Evolutionary conservation across 2,329 filamentous ascomycete genomes (phyloP), one percentile per base, ranked within the genome.

Genomic region (Calcarisporium arbuscula): DNA sequence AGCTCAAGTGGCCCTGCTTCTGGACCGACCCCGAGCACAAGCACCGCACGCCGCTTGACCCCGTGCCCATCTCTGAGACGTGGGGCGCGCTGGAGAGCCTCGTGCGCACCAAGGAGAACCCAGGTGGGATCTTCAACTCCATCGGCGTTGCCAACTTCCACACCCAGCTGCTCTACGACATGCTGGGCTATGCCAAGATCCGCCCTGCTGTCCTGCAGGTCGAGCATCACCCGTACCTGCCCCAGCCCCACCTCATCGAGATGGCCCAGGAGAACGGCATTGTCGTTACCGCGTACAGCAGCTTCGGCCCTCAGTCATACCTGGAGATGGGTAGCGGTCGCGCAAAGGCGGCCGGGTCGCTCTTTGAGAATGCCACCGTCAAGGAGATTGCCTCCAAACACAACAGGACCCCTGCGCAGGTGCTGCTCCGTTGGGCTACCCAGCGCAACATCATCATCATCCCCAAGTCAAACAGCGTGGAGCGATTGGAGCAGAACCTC

Each of bases 61-160:
- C 77, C 45, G 80, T 82, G 23, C 70, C 74, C 31, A 82, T 86
- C 59, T 77, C 83, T 53, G 77, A 87, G 62, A 90, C 85, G 30
- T 92, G 85, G 82, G 66, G 71, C 34, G 82, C 83, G 25, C 80
- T 92, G 72, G 85, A 90, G 67, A 57, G 61, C 34, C 68, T 87
- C 28, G 81, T 85, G 37, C 72, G 76, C 48, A 28, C 35, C 18
- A 17, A 32, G 29, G 12, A 30, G 28, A 30, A 30, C 28, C 28
- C 28, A 16, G 64, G 72, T 54, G 74, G 76, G 18, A 70, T 90
- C 30, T 70, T 79, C 43, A 74, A 71, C 52, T 78, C 73, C 59
- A 87, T 90, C 54, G 85, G 85, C 44, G 70, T 92, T 41, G 81
- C 74, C 65, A 92, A 92, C 71, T 89, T 88, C 74, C 70, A 68